These are phyloP conservation scores for Globisporangium mamillatum DNA, from an alignment of 352 stramenopile species.

Conservation along the genomic window DNA sequence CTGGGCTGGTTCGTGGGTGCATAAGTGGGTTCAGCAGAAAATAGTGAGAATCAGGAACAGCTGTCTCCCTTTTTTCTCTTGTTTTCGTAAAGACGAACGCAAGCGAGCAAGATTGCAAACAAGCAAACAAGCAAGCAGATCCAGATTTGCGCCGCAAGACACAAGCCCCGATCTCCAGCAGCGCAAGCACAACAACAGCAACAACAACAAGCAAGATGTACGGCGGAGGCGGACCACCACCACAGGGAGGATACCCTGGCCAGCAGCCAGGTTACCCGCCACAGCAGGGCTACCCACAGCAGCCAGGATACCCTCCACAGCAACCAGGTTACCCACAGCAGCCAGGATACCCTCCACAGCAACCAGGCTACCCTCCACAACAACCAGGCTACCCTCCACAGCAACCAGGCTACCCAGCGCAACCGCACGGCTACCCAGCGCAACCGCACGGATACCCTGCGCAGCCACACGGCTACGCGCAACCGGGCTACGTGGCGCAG, in stretches of 20 bases:
- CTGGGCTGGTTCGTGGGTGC: too few species aligned
- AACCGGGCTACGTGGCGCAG: conserved; percentile 58
- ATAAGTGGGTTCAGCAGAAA: background rate
- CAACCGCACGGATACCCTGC: background rate
- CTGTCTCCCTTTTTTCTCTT: background rate
- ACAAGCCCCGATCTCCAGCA: background rate
- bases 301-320: conserved; percentile 12
- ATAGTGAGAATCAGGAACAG: background rate
- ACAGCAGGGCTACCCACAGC: conserved; percentile 17
- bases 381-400: conserved; percentile 15
- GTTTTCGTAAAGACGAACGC: too few species aligned
- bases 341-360: conserved; percentile 15
- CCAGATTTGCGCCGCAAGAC: conserved; percentile 6
- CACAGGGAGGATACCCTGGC: conserved; percentile 8
- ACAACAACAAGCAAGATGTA: conserved; percentile 11
- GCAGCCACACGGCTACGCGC: conserved; percentile 8
- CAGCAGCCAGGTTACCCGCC: conserved; percentile 20
- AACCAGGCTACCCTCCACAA: conserved; percentile 11
- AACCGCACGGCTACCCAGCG: background rate
- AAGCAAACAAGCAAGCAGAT: background rate
- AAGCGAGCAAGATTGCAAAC: too few species aligned
- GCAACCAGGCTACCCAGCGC: conserved; percentile 1
- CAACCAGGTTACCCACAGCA: conserved; percentile 14
- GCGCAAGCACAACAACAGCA: background rate
- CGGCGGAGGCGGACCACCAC: conserved; percentile 10